Evolutionary conservation across 257 asterid species (phyloP), one percentile per base, ranked within the genome.

Genomic region (Nicotiana undulata): DNA sequence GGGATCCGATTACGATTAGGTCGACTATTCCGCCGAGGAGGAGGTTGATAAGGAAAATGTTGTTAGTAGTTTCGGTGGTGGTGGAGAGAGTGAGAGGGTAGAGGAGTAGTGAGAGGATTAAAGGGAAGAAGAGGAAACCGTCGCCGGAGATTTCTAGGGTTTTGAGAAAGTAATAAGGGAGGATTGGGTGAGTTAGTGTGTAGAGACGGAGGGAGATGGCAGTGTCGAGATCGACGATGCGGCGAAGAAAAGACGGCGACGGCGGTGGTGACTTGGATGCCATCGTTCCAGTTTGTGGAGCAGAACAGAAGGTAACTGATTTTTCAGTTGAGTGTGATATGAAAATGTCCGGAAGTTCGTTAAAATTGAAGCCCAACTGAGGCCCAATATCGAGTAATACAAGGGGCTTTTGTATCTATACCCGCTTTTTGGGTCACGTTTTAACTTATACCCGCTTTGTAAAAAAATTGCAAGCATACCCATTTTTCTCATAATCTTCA

Each of bases 61-160:
- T 51, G 58, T 85, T n/a, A 72, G 79, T 31, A 40, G 49, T 40
- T 40, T 40, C 12, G 63, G 81, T 58, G 83, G 37, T 40, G 84
- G 10, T 65, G 46, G 83, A 70, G 59, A 70, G 1, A 17, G 83
- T n/a, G 83, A 82, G 68, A 26, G 90, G 70, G 76, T 79, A 66
- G 66, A 85, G 84, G 84, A 94, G 88, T 80, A 87, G 64, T 56
- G 98, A 88, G 77, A 94, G 86, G 56, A 83, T 67, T 63, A 92
- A 11, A 49, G 98, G 98, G 87, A 95, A 95, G 89, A 95, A 92
- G 46, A 95, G 91, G 81, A 93, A 92, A 76, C 99, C 99, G 65
- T 95, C 98, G 87, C 98, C 98, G 83, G 99, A 93, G 88, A 92
- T 60, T 77, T 95, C 98, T 49, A 95, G 94, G 86, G 90, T 82